Evolutionary conservation across 2,329 filamentous ascomycete genomes (phyloP).

Genomic region (Claviceps cyperi): DNA sequence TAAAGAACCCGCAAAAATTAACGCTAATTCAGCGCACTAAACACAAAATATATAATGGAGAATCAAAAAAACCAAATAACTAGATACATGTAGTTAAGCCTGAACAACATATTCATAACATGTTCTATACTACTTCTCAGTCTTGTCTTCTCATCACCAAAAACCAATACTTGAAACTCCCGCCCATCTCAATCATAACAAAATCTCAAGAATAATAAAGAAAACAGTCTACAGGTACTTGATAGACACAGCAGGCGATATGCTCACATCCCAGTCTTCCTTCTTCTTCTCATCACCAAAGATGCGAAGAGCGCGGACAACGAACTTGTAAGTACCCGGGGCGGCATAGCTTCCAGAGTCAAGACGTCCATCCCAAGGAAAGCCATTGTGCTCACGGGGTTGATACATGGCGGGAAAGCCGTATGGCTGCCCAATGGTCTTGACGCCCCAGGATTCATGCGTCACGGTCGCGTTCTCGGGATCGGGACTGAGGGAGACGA

Average conservation of each 20-base stretch:
- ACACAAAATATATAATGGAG: no score
- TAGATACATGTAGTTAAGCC: no score
- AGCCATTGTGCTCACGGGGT: constrained; percentile 9
- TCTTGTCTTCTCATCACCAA: background rate
- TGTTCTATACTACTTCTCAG: no score
- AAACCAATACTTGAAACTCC: background rate
- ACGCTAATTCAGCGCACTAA: no score
- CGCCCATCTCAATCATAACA: no score
- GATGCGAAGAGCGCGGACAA: constrained; percentile 33
- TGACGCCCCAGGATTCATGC: constrained; percentile 22
- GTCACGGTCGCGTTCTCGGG: constrained; percentile 11
- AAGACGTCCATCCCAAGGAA: constrained; percentile 32
- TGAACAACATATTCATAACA: no score
- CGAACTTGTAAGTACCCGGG: constrained; percentile 34
- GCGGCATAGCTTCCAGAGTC: constrained; percentile 32
- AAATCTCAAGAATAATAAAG: no score
- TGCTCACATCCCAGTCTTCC: constrained; percentile 31
- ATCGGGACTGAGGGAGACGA: constrained; percentile 22
- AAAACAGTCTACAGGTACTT: constrained; percentile 18
- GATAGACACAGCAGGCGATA: constrained; percentile 30
- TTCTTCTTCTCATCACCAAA: constrained; percentile 31
- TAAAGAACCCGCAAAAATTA: no score
- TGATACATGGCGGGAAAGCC: constrained; percentile 25
- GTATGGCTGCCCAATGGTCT: constrained; percentile 27
- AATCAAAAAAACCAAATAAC: no score